These are phyloP conservation scores for Lecanoromycetidae sp. DNA, from an alignment of 2,329 filamentous ascomycete genomes.

Conservation along the genomic window DNA sequence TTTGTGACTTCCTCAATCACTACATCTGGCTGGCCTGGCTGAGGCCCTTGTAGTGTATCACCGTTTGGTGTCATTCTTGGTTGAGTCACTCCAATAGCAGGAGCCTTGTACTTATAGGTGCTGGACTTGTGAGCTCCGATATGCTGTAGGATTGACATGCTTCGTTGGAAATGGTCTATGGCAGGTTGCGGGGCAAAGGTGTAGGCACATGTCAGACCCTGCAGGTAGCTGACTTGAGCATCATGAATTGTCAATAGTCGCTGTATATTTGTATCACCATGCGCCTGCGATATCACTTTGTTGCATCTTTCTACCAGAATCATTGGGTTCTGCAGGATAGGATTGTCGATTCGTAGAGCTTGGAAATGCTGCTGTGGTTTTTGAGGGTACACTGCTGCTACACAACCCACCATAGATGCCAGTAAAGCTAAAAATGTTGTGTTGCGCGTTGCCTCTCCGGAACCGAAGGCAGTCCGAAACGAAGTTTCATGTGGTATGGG, in stretches of 20 bases:
- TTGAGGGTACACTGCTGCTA: constrained; percentile 36
- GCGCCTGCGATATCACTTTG: constrained; percentile 32
- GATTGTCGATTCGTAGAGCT: constrained; percentile 19
- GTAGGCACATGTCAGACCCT: constrained; percentile 31
- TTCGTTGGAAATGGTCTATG: constrained; percentile 34
- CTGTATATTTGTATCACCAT: constrained; percentile 34
- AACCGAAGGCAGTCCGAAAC: constrained; percentile 33
- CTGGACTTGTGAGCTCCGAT: constrained; percentile 13
- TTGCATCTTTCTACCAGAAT: constrained; percentile 33
- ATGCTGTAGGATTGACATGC: constrained; percentile 31
- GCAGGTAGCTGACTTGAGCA: constrained; percentile 34
- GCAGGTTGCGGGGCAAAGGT: constrained; percentile 29
- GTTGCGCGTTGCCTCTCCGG: constrained; percentile 32
- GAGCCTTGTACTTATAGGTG: constrained; percentile 11
- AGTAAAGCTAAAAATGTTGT: constrained; percentile 33
- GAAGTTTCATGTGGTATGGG: constrained; percentile 36
- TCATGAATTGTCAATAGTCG: constrained; percentile 33
- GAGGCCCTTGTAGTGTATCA: constrained; percentile 13
- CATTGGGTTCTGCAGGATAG: constrained; percentile 30
- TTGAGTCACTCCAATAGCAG: constrained; percentile 19
- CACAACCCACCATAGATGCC: constrained; percentile 34
- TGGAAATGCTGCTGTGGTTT: constrained; percentile 30
- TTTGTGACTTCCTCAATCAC: constrained; percentile 38
- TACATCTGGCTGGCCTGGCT: constrained; percentile 23
- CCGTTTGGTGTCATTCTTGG: constrained; percentile 18